phyloP scores from a whole-genome alignment of 805 yeast species.

The Candida oleophila region DNA sequence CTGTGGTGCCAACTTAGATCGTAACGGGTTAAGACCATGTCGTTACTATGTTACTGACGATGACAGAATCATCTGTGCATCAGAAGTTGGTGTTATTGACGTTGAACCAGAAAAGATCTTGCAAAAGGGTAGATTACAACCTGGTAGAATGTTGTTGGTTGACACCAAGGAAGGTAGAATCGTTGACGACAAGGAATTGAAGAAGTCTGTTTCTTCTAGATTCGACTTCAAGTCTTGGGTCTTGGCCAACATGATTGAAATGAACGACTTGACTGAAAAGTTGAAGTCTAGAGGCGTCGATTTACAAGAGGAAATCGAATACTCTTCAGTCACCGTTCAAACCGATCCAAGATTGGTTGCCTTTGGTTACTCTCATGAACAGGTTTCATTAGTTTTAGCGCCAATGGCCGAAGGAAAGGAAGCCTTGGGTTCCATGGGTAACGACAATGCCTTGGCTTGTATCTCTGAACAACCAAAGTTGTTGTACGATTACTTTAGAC shows the following conservation, averaged over 20 bases:
- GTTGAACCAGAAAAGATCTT: conserved; percentile 79
- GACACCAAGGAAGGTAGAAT: conserved; percentile 91
- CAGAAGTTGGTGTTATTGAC: conserved; percentile 96
- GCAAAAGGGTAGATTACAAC: conserved; percentile 91
- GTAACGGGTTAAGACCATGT: conserved; percentile 98
- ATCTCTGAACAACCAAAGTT: conserved; percentile 88
- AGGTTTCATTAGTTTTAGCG: conserved; percentile 73
- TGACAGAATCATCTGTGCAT: conserved; percentile 94
- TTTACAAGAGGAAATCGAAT: conserved; percentile 21
- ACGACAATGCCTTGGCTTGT: conserved; percentile 94
- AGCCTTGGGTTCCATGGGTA: conserved; percentile 98
- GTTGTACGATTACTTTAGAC: conserved; percentile 91
- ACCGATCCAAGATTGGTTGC: conserved; percentile 82
- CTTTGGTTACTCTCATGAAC: conserved; percentile 94
- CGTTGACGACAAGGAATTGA: conserved; percentile 90
- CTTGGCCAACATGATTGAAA: conserved; percentile 77
- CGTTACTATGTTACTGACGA: conserved; percentile 94
- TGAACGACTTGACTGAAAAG: conserved; percentile 71
- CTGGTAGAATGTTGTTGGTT: conserved; percentile 93
- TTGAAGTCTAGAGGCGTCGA: conserved; percentile 41
- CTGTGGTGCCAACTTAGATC: conserved; percentile 97
- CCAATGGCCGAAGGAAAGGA: conserved; percentile 98
- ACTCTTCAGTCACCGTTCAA: conserved; percentile 51
- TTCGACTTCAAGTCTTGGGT: conserved; percentile 95
- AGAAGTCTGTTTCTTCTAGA: conserved; percentile 72